Base-by-base conservation (phyloP, 495 filamentous ascomycete species). In the Rhypophila decipiens region DNA sequence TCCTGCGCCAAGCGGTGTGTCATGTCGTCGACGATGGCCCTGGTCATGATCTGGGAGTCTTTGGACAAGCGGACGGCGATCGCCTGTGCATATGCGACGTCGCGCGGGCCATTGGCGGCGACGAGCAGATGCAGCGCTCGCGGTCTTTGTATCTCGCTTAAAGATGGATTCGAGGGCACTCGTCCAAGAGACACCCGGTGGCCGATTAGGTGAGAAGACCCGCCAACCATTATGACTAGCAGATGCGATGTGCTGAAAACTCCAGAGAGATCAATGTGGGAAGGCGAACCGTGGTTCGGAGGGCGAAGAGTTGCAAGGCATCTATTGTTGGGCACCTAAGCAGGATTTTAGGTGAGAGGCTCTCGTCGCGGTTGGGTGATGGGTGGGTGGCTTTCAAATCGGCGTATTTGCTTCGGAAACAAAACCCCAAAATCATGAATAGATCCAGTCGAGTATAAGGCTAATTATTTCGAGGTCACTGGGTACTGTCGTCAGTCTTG, bases 21-120 rank as follows among this genome's bases (percentile, higher is more conserved):
- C 47, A 73, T 60, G 24, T 77, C 73, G 55, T 79, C 76, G 51
- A 75, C 69, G 36, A 79, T 72, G 43, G 74, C 75, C 23, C 74
- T 67, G 0, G 69, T 76, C 49, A 73, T 72, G 51, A 79, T 76
- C 46, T 75, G 72, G 10, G 70, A 46, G 23, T 79, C 69, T 50
- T 77, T 77, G 23, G 75, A 75, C 0, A 79, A 69, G 44, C 76
- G 71, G 13, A 79, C 70, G 42, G 73, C 74, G 38, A 79, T 72
- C 10, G 70, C 65, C 51, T 76, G 66, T 17, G 76, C 76, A 45
- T 65, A 72, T 38, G 75, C 70, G 29, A 75, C 67, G 39, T 79
- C 74, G 12, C 63, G 65, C 40, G 66, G 60, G 39, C 76, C 74
- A 53, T 77, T 77, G 34, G 74, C 67, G 22, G 72, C 69, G n/a